Evolutionary conservation across 148 eudicot species (phyloP).

Genomic region (Rheum nobile): DNA sequence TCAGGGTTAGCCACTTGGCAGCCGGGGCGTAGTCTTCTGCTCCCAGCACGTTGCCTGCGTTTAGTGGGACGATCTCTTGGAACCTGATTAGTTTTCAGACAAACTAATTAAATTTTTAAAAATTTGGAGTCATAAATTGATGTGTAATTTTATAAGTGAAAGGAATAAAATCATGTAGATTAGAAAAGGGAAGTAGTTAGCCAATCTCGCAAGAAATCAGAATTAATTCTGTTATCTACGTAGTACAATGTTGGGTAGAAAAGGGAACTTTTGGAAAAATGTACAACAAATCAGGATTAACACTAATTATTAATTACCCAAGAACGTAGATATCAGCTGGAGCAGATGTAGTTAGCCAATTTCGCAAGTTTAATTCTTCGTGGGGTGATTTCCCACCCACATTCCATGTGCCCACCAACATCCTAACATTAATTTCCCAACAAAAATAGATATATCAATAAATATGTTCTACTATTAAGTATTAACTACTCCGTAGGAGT

Average conservation of each 20-base stretch:
- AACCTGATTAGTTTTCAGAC: conserved; percentile 23
- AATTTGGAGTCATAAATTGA: neutral
- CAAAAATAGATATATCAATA: neutral
- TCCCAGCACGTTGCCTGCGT: conserved; percentile 62
- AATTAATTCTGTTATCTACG: no score
- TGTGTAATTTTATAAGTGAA: no score
- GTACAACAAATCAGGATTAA: neutral
- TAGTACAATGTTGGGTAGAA: no score
- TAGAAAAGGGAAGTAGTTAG: no score
- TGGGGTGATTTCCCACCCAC: conserved; percentile 70
- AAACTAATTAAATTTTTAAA: neutral
- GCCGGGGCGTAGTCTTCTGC: conserved; percentile 61
- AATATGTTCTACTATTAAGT: no score
- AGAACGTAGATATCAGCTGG: conserved; percentile 66
- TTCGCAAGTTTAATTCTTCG: conserved; percentile 28
- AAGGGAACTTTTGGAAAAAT: conserved; percentile 1
- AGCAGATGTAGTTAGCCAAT: conserved; percentile 42
- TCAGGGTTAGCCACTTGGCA: conserved; percentile 49
- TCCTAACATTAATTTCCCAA: conserved; percentile 23
- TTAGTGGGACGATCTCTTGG: conserved; percentile 68
- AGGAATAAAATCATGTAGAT: neutral
- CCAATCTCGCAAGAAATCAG: no score
- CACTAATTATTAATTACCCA: conserved; percentile 26
- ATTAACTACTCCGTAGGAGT: no score
- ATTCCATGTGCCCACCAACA: conserved; percentile 76